Conservation (phyloP, 768 basidiomycete species). For the Boletus sp. region DNA sequence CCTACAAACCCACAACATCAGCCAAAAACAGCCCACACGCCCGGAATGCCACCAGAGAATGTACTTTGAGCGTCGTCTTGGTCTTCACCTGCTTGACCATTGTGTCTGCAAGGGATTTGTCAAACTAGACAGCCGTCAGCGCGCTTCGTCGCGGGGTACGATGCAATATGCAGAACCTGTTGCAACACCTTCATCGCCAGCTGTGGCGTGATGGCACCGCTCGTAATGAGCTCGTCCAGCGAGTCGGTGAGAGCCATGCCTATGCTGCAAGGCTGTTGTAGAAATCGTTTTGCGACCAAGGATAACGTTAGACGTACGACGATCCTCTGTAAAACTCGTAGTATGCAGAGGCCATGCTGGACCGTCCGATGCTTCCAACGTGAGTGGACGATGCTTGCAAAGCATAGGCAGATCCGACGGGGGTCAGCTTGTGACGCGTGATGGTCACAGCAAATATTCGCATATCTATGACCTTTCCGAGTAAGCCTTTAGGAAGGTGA, state of each 20-base stretch:
- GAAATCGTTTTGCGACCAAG: not conserved
- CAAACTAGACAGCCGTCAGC: slow-evolving; percentile 56
- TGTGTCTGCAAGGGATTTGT: slow-evolving; percentile 63
- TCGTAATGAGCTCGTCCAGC: slow-evolving; percentile 96
- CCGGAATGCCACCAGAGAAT: slow-evolving; percentile 8
- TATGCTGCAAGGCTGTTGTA: slow-evolving; percentile 53
- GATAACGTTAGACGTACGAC: slow-evolving; percentile 55
- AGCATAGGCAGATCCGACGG: not conserved
- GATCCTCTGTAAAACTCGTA: slow-evolving; percentile 93
- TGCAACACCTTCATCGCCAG: slow-evolving; percentile 98
- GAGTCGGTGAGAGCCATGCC: slow-evolving; percentile 98
- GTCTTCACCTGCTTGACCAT: slow-evolving; percentile 93
- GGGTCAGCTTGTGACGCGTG: slow-evolving; percentile 20
- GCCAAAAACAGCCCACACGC: not conserved
- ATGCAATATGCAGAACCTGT: slow-evolving; percentile 61
- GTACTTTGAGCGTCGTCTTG: slow-evolving; percentile 90
- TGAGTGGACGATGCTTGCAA: slow-evolving; percentile 9
- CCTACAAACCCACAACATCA: slow-evolving; percentile 43
- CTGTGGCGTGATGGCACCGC: slow-evolving; percentile 95
- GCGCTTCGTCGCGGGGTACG: not conserved
- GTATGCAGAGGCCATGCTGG: slow-evolving; percentile 74
- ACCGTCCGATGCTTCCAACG: slow-evolving; percentile 9
- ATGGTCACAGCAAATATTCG: slow-evolving; percentile 14
- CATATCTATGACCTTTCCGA: too few species aligned
- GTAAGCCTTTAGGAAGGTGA: too few species aligned